Percentiles rank a stretch among this genome's conserved stretches.
These are phyloP conservation scores for Melampsora larici-populina DNA, from an alignment of 1,284 basidiomycete species.

Conservation along the genomic window DNA sequence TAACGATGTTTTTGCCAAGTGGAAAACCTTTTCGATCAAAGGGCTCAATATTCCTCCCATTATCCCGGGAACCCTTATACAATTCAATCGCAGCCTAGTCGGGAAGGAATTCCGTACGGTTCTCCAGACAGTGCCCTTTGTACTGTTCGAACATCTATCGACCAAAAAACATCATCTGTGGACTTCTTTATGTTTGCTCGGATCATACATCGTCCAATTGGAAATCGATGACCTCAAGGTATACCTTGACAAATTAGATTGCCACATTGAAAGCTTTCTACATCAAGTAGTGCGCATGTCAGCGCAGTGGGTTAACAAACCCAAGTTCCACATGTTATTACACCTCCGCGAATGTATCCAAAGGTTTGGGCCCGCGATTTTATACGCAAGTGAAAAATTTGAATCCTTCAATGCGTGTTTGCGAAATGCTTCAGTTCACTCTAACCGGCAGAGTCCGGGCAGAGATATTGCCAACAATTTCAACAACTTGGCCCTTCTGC, in stretches of 20 bases:
- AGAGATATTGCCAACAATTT: no score
- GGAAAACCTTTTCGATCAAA: constrained; percentile 48
- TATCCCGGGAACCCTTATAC: constrained; percentile 50
- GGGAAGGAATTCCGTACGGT: constrained; percentile 55
- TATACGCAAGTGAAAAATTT: constrained; percentile 33
- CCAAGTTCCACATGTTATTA: constrained; percentile 29
- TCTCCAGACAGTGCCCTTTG: constrained; percentile 55
- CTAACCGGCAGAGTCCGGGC: background rate
- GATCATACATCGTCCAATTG: constrained; percentile 55
- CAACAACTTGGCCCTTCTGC: no score
- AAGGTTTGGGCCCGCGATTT: constrained; percentile 6
- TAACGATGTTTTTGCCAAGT: constrained; percentile 46
- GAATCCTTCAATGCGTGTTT: constrained; percentile 7
- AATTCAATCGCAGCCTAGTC: constrained; percentile 53
- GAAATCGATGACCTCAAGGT: constrained; percentile 52
- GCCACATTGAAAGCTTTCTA: background rate
- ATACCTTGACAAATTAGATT: constrained; percentile 49
- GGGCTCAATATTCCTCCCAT: constrained; percentile 49
- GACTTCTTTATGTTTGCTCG: constrained; percentile 52
- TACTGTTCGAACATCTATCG: constrained; percentile 47
- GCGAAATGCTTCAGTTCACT: background rate
- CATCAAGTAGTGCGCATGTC: background rate
- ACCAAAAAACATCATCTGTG: constrained; percentile 45
- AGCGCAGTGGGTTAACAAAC: no score
- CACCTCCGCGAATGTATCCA: background rate